phyloP scores from a whole-genome alignment of 345 rosid species.

The Aquilaria malaccensis region DNA sequence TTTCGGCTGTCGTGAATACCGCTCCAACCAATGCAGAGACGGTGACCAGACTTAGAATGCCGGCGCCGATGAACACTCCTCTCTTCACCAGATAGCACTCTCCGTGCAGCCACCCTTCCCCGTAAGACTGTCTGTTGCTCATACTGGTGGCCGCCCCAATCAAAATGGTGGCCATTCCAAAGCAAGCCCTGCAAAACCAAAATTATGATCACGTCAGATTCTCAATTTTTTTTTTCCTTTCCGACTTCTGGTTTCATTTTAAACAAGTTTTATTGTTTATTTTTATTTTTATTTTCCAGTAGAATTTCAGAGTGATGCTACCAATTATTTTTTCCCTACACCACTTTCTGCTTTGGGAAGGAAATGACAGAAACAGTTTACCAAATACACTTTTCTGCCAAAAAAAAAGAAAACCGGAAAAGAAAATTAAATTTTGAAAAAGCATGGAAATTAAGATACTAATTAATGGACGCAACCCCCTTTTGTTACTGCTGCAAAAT shows the following conservation, averaged over 20 bases:
- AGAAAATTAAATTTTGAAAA: neutral
- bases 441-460: too few relatives aligned
- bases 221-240: neutral
- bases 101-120: conserved; percentile 65
- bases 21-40: conserved; percentile 30
- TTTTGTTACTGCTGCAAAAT: neutral
- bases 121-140: conserved; percentile 58
- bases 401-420: neutral
- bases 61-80: conserved; percentile 52
- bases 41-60: conserved; percentile 32
- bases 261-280: neutral
- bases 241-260: neutral
- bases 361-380: neutral
- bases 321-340: too few relatives aligned
- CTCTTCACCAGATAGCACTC: conserved; percentile 64
- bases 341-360: too few relatives aligned
- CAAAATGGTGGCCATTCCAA: conserved; percentile 39
- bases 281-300: neutral
- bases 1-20: conserved; percentile 14
- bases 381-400: too few relatives aligned
- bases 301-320: neutral
- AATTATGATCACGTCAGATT: neutral
- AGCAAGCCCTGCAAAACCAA: conserved; percentile 46
- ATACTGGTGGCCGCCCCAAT: conserved; percentile 57
- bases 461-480: too few relatives aligned